Evolutionary conservation across 2,329 filamentous ascomycete species (phyloP).

Genomic region (Ilyonectria robusta): DNA sequence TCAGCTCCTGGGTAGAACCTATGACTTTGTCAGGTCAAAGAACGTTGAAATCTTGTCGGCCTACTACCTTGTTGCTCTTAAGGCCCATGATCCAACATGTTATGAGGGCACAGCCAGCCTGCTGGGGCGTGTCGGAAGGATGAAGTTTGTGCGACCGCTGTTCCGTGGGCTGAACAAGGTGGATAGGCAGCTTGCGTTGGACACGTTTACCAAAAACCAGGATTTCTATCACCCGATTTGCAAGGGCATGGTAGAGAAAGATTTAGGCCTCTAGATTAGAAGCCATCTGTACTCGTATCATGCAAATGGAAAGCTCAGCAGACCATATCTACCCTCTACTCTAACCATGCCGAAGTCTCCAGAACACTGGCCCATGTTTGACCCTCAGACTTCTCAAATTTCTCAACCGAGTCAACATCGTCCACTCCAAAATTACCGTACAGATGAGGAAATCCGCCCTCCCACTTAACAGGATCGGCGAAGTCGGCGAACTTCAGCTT

Average conservation of each 20-base stretch:
- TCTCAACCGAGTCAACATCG: constrained; percentile 63
- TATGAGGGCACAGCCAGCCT: constrained; percentile 81
- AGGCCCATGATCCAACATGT: constrained; percentile 77
- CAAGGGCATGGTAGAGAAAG: constrained; percentile 87
- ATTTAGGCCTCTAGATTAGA: constrained; percentile 65
- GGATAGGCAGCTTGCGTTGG: constrained; percentile 80
- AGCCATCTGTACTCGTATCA: neutral
- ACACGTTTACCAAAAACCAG: constrained; percentile 88
- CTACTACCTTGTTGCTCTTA: constrained; percentile 85
- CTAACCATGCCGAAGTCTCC: constrained; percentile 57
- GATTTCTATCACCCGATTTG: constrained; percentile 98
- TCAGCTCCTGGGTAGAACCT: constrained; percentile 80
- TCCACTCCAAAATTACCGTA: constrained; percentile 70
- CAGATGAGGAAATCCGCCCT: constrained; percentile 71
- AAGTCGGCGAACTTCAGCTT: constrained; percentile 67
- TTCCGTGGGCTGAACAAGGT: constrained; percentile 83
- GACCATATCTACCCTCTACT: constrained; percentile 42
- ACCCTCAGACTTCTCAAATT: constrained; percentile 60
- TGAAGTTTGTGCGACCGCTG: constrained; percentile 96
- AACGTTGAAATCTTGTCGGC: constrained; percentile 90
- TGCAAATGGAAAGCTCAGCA: neutral
- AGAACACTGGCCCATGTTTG: constrained; percentile 65
- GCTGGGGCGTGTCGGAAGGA: constrained; percentile 86
- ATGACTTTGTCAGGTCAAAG: constrained; percentile 79
- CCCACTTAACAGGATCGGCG: constrained; percentile 65